Base-by-base conservation (phyloP, 345 rosid species). In the Eutrema yunnanense region DNA sequence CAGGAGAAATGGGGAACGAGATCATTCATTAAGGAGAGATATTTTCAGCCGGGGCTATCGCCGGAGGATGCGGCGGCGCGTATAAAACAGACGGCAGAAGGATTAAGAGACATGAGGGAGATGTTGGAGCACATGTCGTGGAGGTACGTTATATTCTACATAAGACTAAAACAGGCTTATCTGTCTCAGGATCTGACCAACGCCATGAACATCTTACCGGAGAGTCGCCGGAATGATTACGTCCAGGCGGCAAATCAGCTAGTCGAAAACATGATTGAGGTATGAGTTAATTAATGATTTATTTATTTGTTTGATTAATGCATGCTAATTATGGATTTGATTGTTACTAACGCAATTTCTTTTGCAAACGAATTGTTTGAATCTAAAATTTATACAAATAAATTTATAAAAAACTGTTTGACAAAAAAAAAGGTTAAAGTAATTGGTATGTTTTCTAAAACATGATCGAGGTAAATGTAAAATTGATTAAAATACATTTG, bases 91-190 rank as follows among this genome's bases (percentile, higher is more conserved):
- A 94, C 98, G 27, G 96, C 95, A 3, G 89, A 89, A 63, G 97
- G 97, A 48, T 73, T 93, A 32, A 92, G 86, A 66, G 82, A 85
- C 55, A 80, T 93, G 10, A 77, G 98, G 69, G 90, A 87, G 53
- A 90, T 94, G 98, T 59, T 94, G 78, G 98, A 91, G 11, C 82
- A 73, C 34, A 94, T 94, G 97, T 84, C 96, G 3, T 93, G 97
- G 97, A 86, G 95, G 87, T 91, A 89, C 70, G 86, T 89, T 50
- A 81, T 94, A 26, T 89, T 89, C 72, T 94, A 89, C 71, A 89
- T 89, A 16, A 68, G 98, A 67, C 40, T 86, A 34, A 94, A 94
- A 68, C 83, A 79, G 37, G 76, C 95, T 33, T 94, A 91, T 81
- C 92, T 94, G 16, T 81, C 85, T 30, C 87, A 87, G 81, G 98